Evolutionary conservation across 2,329 filamentous ascomycete species (phyloP).

Genomic region (Aulographum hederae): DNA sequence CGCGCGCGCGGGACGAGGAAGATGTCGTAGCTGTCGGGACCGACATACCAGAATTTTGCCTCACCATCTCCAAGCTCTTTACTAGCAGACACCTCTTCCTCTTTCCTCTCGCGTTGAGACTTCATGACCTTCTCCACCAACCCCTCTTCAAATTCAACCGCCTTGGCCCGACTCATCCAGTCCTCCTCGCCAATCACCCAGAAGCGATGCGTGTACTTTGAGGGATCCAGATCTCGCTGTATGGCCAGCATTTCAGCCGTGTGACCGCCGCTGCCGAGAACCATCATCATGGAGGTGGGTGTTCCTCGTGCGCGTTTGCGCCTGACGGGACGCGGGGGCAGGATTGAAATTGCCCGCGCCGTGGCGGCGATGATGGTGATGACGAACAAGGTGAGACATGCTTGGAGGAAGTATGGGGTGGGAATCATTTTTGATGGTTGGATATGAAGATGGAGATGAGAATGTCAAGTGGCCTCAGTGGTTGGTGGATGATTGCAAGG

Average conservation of each 20-base stretch:
- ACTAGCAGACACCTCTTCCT: conserved; percentile 1
- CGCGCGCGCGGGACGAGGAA: conserved; percentile 57
- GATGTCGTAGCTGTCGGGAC: conserved; percentile 36
- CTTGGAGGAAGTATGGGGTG: conserved; percentile 6
- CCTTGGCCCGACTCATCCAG: conserved; percentile 45
- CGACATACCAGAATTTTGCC: not conserved
- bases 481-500: not conserved
- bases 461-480: not conserved
- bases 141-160: conserved; percentile 41
- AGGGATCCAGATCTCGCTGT: conserved; percentile 38
- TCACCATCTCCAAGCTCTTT: conserved; percentile 2
- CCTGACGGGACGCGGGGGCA: conserved; percentile 12
- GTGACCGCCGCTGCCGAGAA: conserved; percentile 86
- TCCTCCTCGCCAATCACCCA: conserved; percentile 73
- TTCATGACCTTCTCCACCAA: conserved; percentile 9
- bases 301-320: conserved; percentile 10
- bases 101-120: conserved; percentile 3
- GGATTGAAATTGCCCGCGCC: conserved; percentile 21
- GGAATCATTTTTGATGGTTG: conserved; percentile 5
- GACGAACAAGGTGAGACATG: conserved; percentile 13
- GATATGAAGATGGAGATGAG: conserved; percentile 1
- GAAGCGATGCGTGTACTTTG: conserved; percentile 43
- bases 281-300: conserved; percentile 47
- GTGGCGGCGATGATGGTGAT: conserved; percentile 15
- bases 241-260: conserved; percentile 88